Base-by-base conservation (phyloP, 768 basidiomycete species). In the Filobasidium floriforme region DNA sequence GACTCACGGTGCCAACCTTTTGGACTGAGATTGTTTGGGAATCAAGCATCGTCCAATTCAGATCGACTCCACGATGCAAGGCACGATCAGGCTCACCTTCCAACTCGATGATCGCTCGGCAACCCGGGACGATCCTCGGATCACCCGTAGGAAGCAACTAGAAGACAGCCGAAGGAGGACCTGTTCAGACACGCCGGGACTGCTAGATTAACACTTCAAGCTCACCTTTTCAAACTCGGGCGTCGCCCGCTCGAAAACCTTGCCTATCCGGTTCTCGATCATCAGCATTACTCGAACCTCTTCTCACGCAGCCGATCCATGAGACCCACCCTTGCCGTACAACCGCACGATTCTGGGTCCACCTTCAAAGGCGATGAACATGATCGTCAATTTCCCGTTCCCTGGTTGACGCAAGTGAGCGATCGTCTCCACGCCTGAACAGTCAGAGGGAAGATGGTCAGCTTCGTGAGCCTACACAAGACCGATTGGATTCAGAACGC, bases 111-210 rank as follows among this genome's bases (percentile, higher is more conserved):
- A 67, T 59, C 26, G 66, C 66, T 59, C 66, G 46, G 37, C 61
- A 67, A 29, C 66, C 66, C 18, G 66, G 61, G 40, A 52, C 41
- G 11, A 67, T 63, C 46, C 66, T 51, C 19, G 51, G 41, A 52
- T 67, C 66, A 18, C 66, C 66, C n/a, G 54, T 61, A 41, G 66
- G 66, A n/a, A 67, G 32, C 19, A 61, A 41, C 66, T 67, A 41
- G 15, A 15, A 49, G 22, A 57, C 54, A 15, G 14, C n/a, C 54
- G 24, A n/a, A n/a, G n/a, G n/a, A n/a, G n/a, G n/a, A n/a, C n/a
- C n/a, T n/a, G n/a, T n/a, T n/a, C n/a, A n/a, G n/a, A n/a, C n/a
- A n/a, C n/a, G n/a, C n/a, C n/a, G n/a, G n/a, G n/a, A n/a, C n/a
- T n/a, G n/a, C 55, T 28, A 22, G 15, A 3, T 12, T 44, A 22